Conservation (phyloP, 2,329 filamentous ascomycete genomes). For the Cordyceps fumosorosea region DNA sequence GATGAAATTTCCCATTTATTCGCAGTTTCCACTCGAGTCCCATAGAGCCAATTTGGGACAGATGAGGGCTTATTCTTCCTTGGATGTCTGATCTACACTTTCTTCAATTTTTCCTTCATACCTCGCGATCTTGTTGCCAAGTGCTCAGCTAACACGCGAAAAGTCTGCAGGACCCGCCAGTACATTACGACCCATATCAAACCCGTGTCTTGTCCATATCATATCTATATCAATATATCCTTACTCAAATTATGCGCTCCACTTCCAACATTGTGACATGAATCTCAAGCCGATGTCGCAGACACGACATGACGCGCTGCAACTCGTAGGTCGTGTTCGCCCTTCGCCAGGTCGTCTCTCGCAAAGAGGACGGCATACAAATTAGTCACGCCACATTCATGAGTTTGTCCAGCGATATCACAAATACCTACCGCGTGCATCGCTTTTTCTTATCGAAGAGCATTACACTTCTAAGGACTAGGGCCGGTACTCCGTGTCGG, state of each 20-base stretch:
- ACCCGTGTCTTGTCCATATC: not conserved
- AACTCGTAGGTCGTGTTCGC: not conserved
- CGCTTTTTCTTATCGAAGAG: too few species aligned
- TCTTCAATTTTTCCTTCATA: conserved; percentile 14
- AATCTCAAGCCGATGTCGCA: not conserved
- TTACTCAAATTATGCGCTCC: not conserved
- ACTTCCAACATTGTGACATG: not conserved
- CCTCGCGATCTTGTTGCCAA: not conserved
- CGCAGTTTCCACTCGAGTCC: conserved; percentile 84
- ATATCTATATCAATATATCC: not conserved
- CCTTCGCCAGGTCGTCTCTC: not conserved
- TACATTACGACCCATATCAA: not conserved
- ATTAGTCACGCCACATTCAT: too few species aligned
- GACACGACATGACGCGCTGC: too few species aligned
- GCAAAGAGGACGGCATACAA: too few species aligned
- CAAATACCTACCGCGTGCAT: too few species aligned
- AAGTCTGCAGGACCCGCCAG: conserved; percentile 13
- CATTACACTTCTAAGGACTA: too few species aligned
- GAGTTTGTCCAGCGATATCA: too few species aligned
- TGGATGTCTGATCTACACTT: conserved; percentile 62
- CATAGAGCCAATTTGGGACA: conserved; percentile 61
- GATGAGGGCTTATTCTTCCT: conserved; percentile 66
- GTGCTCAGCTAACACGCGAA: conserved; percentile 20
- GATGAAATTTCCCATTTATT: conserved; percentile 75
- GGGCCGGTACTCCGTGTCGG: too few species aligned